A percentile compares a stretch with the other conserved stretches of the same genome.
Conservation (phyloP, 805 yeast genomes). For the Alloascoidea africana region DNA sequence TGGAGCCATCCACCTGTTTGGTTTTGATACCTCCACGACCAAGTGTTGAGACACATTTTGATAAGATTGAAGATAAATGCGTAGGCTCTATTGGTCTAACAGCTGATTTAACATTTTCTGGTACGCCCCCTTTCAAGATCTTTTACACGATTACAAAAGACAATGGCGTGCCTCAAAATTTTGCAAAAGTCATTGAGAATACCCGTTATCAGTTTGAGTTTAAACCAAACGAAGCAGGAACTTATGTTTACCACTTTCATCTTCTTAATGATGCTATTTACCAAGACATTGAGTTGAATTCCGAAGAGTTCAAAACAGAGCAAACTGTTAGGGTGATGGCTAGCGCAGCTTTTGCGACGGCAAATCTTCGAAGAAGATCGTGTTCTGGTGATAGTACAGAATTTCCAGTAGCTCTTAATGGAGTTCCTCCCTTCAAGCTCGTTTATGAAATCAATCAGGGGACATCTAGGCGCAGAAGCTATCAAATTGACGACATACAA, state of each 20-base stretch:
- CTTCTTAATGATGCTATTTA: conserved; percentile 52
- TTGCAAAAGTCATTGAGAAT: conserved; percentile 14
- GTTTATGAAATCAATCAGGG: conserved; percentile 53
- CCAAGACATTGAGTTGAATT: conserved; percentile 15
- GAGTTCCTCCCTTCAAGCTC: conserved; percentile 67
- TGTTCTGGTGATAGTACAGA: conserved; percentile 31
- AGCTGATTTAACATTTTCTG: conserved; percentile 53
- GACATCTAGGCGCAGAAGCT: conserved; percentile 30
- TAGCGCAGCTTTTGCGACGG: conserved; percentile 19
- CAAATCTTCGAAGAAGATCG: conserved; percentile 14
- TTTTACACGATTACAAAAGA: conserved; percentile 36
- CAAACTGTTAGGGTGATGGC: conserved; percentile 22
- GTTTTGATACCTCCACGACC: conserved; percentile 49
- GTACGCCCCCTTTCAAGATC: conserved; percentile 72
- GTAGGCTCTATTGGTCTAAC: conserved; percentile 83
- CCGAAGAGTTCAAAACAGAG: conserved; percentile 10
- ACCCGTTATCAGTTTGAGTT: conserved; percentile 46
- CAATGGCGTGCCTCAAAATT: conserved; percentile 14
- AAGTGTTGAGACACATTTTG: conserved; percentile 23
- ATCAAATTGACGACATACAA: conserved; percentile 24
- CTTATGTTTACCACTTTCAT: conserved; percentile 58
- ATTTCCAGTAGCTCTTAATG: conserved; percentile 50
- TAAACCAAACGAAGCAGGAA: conserved; percentile 71
- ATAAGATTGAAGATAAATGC: conserved; percentile 69
- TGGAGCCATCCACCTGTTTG: conserved; percentile 35